phyloP scores from a whole-genome alignment of 441 rosid species.

The Omphalea diandra region DNA sequence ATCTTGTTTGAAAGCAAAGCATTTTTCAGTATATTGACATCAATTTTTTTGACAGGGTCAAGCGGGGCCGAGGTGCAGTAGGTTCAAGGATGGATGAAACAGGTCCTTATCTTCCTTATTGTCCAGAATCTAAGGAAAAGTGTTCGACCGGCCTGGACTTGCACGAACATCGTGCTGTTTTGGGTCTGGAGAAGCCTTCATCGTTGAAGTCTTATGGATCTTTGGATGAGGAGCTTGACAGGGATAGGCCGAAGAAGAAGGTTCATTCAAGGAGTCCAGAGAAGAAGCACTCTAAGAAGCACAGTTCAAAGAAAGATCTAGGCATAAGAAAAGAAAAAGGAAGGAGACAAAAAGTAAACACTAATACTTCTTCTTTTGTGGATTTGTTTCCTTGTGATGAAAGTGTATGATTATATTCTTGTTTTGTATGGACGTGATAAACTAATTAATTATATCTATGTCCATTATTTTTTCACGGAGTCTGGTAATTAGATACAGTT shows the following conservation, averaged over 20 bases:
- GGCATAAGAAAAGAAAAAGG: slow-evolving; percentile 45
- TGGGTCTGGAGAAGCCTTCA: slow-evolving; percentile 55
- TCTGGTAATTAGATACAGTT: no score
- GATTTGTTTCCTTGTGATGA: neutral
- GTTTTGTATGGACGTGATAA: slow-evolving; percentile 2
- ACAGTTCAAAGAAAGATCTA: slow-evolving; percentile 47
- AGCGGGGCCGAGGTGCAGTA: slow-evolving; percentile 89
- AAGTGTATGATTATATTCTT: slow-evolving; percentile 6
- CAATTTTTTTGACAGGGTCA: slow-evolving; percentile 48
- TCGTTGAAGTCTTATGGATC: slow-evolving; percentile 26
- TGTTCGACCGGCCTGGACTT: slow-evolving; percentile 25
- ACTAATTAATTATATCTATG: no score
- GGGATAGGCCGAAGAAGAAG: slow-evolving; percentile 40
- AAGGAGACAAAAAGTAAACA: slow-evolving; percentile 37
- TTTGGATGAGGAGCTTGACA: slow-evolving; percentile 35
- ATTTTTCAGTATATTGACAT: neutral
- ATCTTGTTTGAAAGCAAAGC: neutral
- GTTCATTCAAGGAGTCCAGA: slow-evolving; percentile 27
- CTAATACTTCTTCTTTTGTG: slow-evolving; percentile 6
- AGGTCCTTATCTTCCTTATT: slow-evolving; percentile 51
- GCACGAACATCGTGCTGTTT: slow-evolving; percentile 29
- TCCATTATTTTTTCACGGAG: no score
- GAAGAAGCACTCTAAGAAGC: slow-evolving; percentile 46
- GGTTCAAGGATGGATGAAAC: slow-evolving; percentile 96
- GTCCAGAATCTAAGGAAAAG: slow-evolving; percentile 28